Conservation (phyloP, 169 alveolate genomes). For the Plasmodium knowlesi region DNA sequence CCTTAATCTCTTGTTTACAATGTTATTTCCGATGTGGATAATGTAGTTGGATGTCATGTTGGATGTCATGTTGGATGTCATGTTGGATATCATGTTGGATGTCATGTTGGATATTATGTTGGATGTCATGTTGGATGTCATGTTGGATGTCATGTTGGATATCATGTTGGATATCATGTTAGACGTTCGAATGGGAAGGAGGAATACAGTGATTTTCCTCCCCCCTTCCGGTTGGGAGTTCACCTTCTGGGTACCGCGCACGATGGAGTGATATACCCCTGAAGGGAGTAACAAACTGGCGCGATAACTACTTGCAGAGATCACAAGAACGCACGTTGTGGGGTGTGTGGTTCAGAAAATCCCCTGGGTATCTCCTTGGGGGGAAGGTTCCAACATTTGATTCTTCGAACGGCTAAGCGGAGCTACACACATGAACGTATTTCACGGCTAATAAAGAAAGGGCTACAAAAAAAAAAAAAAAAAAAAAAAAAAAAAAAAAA, state of each 20-base stretch:
- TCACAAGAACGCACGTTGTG: background rate
- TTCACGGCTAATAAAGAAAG: background rate
- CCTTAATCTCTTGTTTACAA: conserved; percentile 36
- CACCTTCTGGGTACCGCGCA: background rate
- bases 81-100: conserved; percentile 43
- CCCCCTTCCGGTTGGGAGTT: background rate
- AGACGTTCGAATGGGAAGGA: background rate
- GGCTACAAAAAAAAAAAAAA: background rate
- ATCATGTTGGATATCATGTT: too few species aligned
- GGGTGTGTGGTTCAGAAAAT: background rate
- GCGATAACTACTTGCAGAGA: background rate
- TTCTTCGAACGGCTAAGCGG: background rate
- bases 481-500: too few species aligned
- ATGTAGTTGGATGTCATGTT: conserved; percentile 68
- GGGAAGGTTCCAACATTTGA: background rate
- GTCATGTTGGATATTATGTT: conserved; percentile 57
- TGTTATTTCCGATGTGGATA: conserved; percentile 46
- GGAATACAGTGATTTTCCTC: background rate
- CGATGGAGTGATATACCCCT: background rate
- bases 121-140: conserved; percentile 38
- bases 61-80: conserved; percentile 8
- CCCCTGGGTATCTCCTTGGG: background rate
- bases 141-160: conserved; percentile 45
- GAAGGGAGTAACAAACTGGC: background rate
- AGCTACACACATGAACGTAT: background rate